Conservation (phyloP, 805 yeast species). For the Kockiozyma suomiensis region DNA sequence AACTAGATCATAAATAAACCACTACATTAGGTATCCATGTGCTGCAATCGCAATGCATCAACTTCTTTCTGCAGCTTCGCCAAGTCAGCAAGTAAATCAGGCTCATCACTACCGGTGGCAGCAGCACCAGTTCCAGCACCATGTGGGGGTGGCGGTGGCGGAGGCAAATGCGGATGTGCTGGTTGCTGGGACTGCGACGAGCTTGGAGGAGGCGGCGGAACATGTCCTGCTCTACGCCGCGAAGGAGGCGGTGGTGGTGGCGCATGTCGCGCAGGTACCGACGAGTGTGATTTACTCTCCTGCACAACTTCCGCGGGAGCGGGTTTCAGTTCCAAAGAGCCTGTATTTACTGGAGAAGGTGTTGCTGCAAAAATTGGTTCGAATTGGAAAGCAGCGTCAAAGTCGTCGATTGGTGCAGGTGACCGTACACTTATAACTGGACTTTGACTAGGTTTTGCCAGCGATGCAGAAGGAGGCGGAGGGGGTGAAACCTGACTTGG, state of each 20-base stretch:
- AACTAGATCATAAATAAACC: too few species aligned
- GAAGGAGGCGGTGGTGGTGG: slow-evolving; percentile 30
- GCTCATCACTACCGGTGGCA: slow-evolving; percentile 10
- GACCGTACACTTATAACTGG: not conserved
- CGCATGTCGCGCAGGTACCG: slow-evolving; percentile 5
- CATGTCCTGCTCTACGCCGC: slow-evolving; percentile 15
- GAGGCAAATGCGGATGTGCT: not conserved
- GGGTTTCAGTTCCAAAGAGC: too few species aligned
- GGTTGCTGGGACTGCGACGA: slow-evolving; percentile 2
- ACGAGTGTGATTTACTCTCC: not conserved
- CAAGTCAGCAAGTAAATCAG: slow-evolving; percentile 34
- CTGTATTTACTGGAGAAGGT: not conserved
- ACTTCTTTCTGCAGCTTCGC: slow-evolving; percentile 31
- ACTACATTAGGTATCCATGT: not conserved
- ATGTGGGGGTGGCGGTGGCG: slow-evolving; percentile 8
- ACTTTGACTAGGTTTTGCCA: not conserved
- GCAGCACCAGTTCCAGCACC: slow-evolving; percentile 2
- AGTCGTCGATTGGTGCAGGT: not conserved
- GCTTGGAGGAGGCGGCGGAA: slow-evolving; percentile 14
- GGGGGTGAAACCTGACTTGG: too few species aligned
- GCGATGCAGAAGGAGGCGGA: too few species aligned
- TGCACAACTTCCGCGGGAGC: not conserved
- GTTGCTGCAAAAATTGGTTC: slow-evolving; percentile 1
- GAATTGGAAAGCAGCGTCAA: slow-evolving; percentile 16
- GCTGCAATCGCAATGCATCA: slow-evolving; percentile 28